These are phyloP conservation scores for Kwoniella bestiolae DNA, from an alignment of 768 basidiomycete species.

Conservation along the genomic window DNA sequence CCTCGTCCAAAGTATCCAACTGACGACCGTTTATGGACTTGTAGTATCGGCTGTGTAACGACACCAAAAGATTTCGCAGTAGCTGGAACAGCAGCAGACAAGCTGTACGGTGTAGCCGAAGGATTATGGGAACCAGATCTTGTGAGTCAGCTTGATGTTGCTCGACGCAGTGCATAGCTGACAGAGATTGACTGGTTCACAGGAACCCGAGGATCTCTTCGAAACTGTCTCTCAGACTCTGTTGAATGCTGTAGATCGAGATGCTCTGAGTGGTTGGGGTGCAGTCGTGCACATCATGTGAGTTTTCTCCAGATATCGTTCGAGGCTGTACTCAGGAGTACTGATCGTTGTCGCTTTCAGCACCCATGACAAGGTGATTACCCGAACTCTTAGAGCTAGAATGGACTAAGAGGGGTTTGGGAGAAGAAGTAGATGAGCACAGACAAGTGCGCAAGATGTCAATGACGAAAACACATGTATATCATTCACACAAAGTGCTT, in stretches of 20 bases:
- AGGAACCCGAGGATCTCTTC: constrained; percentile 92
- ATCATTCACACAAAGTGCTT: neutral
- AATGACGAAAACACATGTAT: constrained; percentile 21
- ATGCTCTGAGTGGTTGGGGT: constrained; percentile 97
- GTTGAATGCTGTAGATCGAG: constrained; percentile 91
- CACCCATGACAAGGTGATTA: constrained; percentile 67
- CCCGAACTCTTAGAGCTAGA: constrained; percentile 82
- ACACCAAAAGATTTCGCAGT: constrained; percentile 82
- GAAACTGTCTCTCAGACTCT: constrained; percentile 97
- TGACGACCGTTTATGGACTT: constrained; percentile 10
- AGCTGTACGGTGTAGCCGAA: constrained; percentile 95
- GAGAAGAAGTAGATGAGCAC: constrained; percentile 5
- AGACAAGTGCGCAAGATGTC: neutral
- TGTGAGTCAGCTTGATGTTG: constrained; percentile 49
- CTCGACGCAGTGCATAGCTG: neutral
- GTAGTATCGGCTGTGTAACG: constrained; percentile 59
- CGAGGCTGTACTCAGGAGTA: too few species aligned
- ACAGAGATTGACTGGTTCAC: constrained; percentile 13
- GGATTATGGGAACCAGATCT: constrained; percentile 98
- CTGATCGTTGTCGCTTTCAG: constrained; percentile 39
- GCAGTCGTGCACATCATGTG: constrained; percentile 93
- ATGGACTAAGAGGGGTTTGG: constrained; percentile 71
- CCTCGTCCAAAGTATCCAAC: neutral
- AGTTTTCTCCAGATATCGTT: constrained; percentile 55
- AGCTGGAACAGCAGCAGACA: constrained; percentile 86